These are phyloP conservation scores for Botryotinia globosa DNA, from an alignment of 2,329 filamentous ascomycete genomes.

Conservation along the genomic window DNA sequence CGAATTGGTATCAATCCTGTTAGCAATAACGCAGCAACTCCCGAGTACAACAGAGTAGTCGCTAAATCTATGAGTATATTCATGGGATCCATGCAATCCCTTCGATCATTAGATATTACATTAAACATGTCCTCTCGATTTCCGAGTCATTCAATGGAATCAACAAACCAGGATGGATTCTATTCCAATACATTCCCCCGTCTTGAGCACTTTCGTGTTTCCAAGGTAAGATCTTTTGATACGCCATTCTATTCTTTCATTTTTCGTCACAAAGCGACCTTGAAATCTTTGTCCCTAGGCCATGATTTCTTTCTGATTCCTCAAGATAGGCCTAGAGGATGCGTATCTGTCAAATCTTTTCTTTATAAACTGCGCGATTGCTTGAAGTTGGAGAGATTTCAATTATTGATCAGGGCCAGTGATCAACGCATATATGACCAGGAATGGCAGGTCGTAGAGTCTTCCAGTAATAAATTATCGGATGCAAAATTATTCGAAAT, in stretches of 20 bases:
- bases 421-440: conserved; percentile 13
- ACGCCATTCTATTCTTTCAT: conserved; percentile 6
- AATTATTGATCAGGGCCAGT: conserved; percentile 10
- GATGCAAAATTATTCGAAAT: conserved; percentile 20
- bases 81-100: conserved; percentile 9
- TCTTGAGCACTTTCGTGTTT: conserved; percentile 6
- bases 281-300: conserved; percentile 13
- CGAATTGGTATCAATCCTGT: conserved; percentile 12
- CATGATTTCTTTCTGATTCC: conserved; percentile 7
- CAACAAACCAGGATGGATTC: not conserved
- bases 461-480: not conserved
- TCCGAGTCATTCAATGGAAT: not conserved
- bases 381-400: conserved; percentile 16
- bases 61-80: conserved; percentile 10
- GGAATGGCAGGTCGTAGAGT: not conserved
- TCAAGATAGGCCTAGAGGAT: not conserved
- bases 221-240: conserved; percentile 12
- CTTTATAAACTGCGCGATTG: not conserved
- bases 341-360: conserved; percentile 6
- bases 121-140: conserved; percentile 15
- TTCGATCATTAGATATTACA: conserved; percentile 4
- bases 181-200: conserved; percentile 9
- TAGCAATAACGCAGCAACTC: not conserved
- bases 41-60: not conserved
- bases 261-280: not conserved